These are phyloP conservation scores for Rhynchosporium agropyri DNA, from an alignment of 2,329 filamentous ascomycete genomes.

Conservation along the genomic window DNA sequence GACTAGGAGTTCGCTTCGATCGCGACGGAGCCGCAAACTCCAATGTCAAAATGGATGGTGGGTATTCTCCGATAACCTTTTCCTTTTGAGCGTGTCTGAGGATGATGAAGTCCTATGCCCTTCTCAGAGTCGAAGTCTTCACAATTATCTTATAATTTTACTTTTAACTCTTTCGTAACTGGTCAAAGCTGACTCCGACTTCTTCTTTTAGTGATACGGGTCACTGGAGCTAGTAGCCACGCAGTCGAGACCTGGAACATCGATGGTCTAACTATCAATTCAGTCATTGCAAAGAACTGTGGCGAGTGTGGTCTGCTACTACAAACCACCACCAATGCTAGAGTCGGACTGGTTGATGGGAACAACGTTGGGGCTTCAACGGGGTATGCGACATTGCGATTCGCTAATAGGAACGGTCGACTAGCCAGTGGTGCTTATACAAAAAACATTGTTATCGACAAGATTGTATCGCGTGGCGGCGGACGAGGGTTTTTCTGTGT, in stretches of 20 bases:
- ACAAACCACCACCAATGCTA: slow-evolving; percentile 14
- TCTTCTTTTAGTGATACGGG: background rate
- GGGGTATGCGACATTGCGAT: slow-evolving; percentile 16
- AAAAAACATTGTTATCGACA: slow-evolving; percentile 14
- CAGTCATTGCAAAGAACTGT: slow-evolving; percentile 9
- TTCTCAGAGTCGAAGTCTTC: too few relatives aligned
- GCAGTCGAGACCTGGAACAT: slow-evolving; percentile 21
- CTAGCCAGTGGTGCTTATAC: background rate
- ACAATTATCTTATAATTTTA: too few relatives aligned
- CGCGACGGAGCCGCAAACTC: slow-evolving; percentile 15
- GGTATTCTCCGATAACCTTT: too few relatives aligned
- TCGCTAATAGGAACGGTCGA: slow-evolving; percentile 13
- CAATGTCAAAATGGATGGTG: slow-evolving; percentile 11
- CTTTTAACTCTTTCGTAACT: too few relatives aligned
- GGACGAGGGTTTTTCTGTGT: slow-evolving; percentile 19
- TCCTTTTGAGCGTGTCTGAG: too few relatives aligned
- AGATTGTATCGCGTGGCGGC: slow-evolving; percentile 9
- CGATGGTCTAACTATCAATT: slow-evolving; percentile 14
- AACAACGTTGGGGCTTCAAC: slow-evolving; percentile 11
- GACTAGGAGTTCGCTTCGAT: slow-evolving; percentile 15
- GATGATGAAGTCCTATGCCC: too few relatives aligned
- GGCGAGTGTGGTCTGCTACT: slow-evolving; percentile 18
- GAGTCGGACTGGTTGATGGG: slow-evolving; percentile 12
- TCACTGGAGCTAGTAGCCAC: slow-evolving; percentile 19
- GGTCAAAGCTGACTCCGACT: too few relatives aligned